Conservation (phyloP, 208 protist genomes). For the Trypanosoma scelopori region DNA sequence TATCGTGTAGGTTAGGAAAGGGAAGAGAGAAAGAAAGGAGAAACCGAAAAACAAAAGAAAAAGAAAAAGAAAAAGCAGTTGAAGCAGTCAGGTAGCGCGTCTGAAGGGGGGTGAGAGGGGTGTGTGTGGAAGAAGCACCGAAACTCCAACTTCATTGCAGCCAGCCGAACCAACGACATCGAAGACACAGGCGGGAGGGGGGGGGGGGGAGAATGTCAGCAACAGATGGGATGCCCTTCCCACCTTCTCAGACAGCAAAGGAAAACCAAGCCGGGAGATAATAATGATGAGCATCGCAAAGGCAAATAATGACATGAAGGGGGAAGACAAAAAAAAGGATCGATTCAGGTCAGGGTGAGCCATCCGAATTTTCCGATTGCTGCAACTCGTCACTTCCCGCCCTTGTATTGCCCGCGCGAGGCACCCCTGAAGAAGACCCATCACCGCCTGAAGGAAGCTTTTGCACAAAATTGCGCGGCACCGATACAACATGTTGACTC, state of each 20-base stretch:
- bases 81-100: not conserved
- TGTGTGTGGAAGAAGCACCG: not conserved
- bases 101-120: no score
- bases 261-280: no score
- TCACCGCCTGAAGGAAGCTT: not conserved
- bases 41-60: constrained; percentile 11
- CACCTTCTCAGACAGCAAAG: no score
- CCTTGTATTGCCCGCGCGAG: not conserved
- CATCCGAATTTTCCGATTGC: not conserved
- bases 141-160: not conserved
- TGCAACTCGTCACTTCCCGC: not conserved
- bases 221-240: no score
- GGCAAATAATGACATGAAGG: no score
- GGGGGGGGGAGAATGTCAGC: no score
- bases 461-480: not conserved
- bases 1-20: not conserved
- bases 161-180: not conserved
- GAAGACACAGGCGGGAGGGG: no score
- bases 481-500: constrained; percentile 3
- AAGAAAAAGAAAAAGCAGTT: constrained; percentile 14
- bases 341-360: no score
- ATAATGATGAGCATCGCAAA: no score
- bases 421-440: not conserved
- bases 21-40: constrained; percentile 6
- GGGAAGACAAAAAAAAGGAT: no score